phyloP scores from a whole-genome alignment of 345 rosid species.

The Arabis hirsuta region DNA sequence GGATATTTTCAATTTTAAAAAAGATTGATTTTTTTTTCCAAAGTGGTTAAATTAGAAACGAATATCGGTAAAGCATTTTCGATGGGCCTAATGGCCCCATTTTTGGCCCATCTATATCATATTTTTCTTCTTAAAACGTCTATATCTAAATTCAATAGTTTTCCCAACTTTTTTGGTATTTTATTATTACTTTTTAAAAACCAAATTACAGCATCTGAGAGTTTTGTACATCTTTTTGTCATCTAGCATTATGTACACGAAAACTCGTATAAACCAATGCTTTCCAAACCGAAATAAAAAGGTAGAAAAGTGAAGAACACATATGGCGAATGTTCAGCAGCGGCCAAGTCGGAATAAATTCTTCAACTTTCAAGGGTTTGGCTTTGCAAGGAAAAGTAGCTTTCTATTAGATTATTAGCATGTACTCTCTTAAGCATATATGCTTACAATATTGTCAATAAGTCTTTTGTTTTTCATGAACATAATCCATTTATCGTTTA shows the following conservation, averaged over 20 bases:
- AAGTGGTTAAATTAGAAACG: too few relatives aligned
- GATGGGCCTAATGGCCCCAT: neutral
- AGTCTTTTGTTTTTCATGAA: too few relatives aligned
- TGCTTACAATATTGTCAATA: too few relatives aligned
- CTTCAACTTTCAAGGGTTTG: conserved; percentile 1
- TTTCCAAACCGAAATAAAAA: conserved; percentile 3
- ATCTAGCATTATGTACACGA: too few relatives aligned
- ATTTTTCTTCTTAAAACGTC: too few relatives aligned
- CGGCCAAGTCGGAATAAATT: conserved; percentile 26
- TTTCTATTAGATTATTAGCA: neutral
- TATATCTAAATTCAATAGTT: conserved; percentile 2
- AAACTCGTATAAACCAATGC: neutral
- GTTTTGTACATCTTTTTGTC: too few relatives aligned
- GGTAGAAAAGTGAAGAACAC: conserved; percentile 21
- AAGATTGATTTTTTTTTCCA: too few relatives aligned
- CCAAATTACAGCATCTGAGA: too few relatives aligned
- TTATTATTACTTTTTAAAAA: too few relatives aligned
- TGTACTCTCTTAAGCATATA: neutral
- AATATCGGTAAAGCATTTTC: too few relatives aligned
- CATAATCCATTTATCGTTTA: too few relatives aligned
- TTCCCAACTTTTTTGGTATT: neutral
- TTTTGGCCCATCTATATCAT: neutral
- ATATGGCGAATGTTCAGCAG: conserved; percentile 20
- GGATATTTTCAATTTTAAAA: too few relatives aligned
- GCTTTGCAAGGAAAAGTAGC: neutral